phyloP scores from a whole-genome alignment of 164 flowering plant species.

The grape (Vitis vinifera) region ASM3070453v1 NC_081821.1:10795501-10796000 shows the following conservation, averaged over 20 bases:
- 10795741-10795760: not conserved
- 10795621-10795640: constrained; percentile 58
- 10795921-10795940: not conserved
- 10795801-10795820: constrained; percentile 52
- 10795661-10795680: constrained; percentile 68
- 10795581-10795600: constrained; percentile 2
- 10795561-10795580: not conserved
- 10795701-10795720: constrained; percentile 25
- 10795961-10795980: no score
- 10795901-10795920: constrained; percentile 51
- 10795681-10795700: constrained; percentile 70
- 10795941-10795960: not conserved
- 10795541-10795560: not conserved
- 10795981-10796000: no score
- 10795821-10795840: constrained; percentile 65
- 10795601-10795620: constrained; percentile 72
- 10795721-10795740: no score
- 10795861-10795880: constrained; percentile 85
- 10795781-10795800: constrained; percentile 71
- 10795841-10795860: constrained; percentile 79
- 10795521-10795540: constrained; percentile 50
- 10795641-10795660: constrained; percentile 62
- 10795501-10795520: constrained; percentile 82
- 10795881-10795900: constrained; percentile 70
- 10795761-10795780: constrained; percentile 2